Base-by-base conservation (phyloP, 2,329 filamentous ascomycete genomes). In the Alternaria atra region DNA sequence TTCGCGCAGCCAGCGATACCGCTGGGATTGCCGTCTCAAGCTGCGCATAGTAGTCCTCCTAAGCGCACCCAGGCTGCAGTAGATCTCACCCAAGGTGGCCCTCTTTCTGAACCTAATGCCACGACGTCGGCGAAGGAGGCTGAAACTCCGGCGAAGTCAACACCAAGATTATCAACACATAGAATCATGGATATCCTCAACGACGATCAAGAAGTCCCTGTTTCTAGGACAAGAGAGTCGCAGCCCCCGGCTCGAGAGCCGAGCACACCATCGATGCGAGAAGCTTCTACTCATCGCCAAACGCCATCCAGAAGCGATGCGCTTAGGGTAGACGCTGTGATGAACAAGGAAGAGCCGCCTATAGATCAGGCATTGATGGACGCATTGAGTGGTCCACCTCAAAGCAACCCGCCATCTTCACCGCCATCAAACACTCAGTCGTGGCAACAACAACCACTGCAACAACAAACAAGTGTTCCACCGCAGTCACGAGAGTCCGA, bases 121-220 rank as follows among this genome's bases (percentile, higher is more conserved):
- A 37, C 52, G 8, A 43, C 52, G 6, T 15, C 52, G 10, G 30
- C 25, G 6, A 66, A 58, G 40, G 63, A 67, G 6, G 29, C 53
- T 13, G 64, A 69, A 37, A 29, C 47, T 8, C 72, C 69, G 37
- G 66, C 68, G 17, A 68, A 68, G 15, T 63, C 62, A 5, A 73
- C 73, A 20, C 67, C 65, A 27, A 70, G 73, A n/a, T 35, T 72
- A 3, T 75, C 73, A 2, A 75, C 74, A 2, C 76, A 79, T 42
- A 68, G 75, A 15, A 77, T 79, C 43, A 78, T 73, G 69, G 77
- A 79, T 30, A 72, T 79, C 40, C 52, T 79, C 17, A 79, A 78
- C 39, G 67, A 78, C 43, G 74, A 78, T 52, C 61, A 72, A 44
- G 77, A 79, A 39, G 68, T 70, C 15, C 71, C 71, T 23, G 59